Evolutionary conservation across 345 rosid genomes (phyloP), one percentile per base, ranked within the genome.

Genomic region (Gossypium australe): DNA sequence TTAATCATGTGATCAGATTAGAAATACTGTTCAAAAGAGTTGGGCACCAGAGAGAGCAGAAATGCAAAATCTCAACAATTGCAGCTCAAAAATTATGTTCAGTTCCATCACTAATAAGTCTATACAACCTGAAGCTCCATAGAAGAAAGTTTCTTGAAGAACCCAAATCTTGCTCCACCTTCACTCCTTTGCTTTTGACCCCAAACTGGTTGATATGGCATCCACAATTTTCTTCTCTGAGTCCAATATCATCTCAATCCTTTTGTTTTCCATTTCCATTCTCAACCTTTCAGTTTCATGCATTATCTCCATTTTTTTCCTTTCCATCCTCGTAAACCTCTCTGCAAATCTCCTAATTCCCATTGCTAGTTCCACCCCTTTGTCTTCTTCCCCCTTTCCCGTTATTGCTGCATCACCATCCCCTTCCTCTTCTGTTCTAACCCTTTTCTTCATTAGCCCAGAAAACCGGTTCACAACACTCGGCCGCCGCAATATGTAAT

Each of bases 181-280:
- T 60, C 38, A 13, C 41, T 60, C 64, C 20, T 9, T 22, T 22
- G 61, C 10, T 57, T 22, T 22, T 22, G 8, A 60, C 3, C 41
- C 64, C 41, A 60, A 60, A 60, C 64, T 60, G 17, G 64, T n/a
- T 2, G 77, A 75, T 52, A 92, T 84, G 69, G 81, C 73, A 17
- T 85, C 86, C 13, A 84, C 83, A 79, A 91, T 80, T 81, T 83
- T 92, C 84, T 77, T 41, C 77, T 91, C 89, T 7, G 91, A 85
- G 41, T 72, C 84, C 53, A 87, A 34, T 51, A 89, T 89, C 91
- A 91, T 82, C 65, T 78, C 79, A 41, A 83, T 74, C 22, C 91
- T 73, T 85, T 80, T 77, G 22, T 79, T 83, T 90, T 94, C 97
- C 97, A 90, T 86, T 52, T 92, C 92, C 64, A 83, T 78, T 76